A percentile compares a stretch with the other conserved stretches of the same genome.
Evolutionary conservation across 768 basidiomycete genomes (phyloP).

Genomic region (Dentipellis sp.): DNA sequence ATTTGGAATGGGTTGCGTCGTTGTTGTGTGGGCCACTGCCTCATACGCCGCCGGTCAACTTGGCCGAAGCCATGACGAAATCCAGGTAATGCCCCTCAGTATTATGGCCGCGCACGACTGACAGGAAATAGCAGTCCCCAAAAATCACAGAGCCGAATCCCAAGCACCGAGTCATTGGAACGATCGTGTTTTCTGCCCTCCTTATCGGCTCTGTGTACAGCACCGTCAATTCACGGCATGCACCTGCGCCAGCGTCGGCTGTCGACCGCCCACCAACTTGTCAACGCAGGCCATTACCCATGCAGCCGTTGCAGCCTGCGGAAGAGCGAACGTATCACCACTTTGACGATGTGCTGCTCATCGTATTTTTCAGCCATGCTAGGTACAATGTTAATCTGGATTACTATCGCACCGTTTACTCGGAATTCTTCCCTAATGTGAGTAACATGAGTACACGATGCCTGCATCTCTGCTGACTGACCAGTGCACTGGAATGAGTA

Average conservation of each 20-base stretch:
- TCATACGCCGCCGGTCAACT: neutral
- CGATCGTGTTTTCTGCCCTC: neutral
- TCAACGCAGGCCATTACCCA: conserved; percentile 17
- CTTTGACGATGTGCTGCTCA: conserved; percentile 34
- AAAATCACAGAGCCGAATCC: neutral
- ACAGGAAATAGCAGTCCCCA: too few relatives aligned
- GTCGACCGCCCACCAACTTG: conserved; percentile 6
- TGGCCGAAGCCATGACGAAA: neutral
- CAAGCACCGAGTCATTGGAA: conserved; percentile 5
- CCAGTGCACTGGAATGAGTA: conserved; percentile 9
- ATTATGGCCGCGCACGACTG: too few relatives aligned
- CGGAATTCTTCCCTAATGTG: conserved; percentile 41
- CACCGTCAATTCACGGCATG: neutral
- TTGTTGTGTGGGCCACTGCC: neutral
- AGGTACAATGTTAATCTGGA: conserved; percentile 39
- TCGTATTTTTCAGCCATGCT: conserved; percentile 43
- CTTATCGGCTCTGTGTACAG: conserved; percentile 7
- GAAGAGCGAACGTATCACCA: conserved; percentile 21
- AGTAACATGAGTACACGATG: conserved; percentile 5
- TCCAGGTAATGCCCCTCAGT: neutral
- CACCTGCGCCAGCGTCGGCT: neutral
- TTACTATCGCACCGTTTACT: conserved; percentile 36
- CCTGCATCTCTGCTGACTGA: neutral
- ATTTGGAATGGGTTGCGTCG: neutral
- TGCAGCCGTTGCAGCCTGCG: conserved; percentile 7